A percentile compares a stretch with the other conserved stretches of the same genome.
phyloP scores from a whole-genome alignment of 2,329 filamentous ascomycete species.

The Neonectria neomacrospora region DNA sequence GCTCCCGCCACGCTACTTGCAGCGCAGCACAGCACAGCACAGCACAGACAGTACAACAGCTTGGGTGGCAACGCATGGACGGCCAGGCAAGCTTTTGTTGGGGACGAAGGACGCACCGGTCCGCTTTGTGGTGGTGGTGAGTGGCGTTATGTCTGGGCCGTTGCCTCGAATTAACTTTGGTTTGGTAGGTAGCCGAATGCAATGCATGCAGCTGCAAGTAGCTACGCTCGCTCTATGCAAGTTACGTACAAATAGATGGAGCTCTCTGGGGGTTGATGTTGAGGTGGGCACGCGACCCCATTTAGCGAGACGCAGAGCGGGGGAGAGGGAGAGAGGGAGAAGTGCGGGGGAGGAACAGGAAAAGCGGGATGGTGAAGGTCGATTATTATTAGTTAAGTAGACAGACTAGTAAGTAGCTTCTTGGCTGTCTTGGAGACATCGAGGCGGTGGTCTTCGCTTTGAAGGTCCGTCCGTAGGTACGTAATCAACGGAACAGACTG shows the following conservation, averaged over 20 bases:
- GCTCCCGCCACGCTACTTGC: background rate
- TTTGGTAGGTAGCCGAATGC: background rate
- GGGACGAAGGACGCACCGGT: background rate
- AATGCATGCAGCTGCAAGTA: conserved; percentile 5
- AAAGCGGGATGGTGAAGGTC: background rate
- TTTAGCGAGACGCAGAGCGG: background rate
- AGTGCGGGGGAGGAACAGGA: conserved; percentile 10
- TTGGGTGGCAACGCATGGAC: background rate
- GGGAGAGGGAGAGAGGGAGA: background rate
- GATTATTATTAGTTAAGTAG: too few relatives aligned
- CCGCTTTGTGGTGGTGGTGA: background rate
- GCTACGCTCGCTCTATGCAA: background rate
- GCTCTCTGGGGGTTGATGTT: background rate
- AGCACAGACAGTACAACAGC: background rate
- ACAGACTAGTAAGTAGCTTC: background rate
- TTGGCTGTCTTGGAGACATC: background rate
- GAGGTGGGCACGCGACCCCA: conserved; percentile 11
- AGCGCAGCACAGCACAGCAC: background rate
- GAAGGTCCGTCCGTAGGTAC: too few relatives aligned
- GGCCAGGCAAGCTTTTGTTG: background rate
- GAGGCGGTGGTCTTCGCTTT: background rate
- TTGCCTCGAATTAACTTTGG: background rate
- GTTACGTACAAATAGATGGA: background rate
- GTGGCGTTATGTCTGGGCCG: background rate
- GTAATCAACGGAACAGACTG: too few relatives aligned